Evolutionary conservation across 2,329 filamentous ascomycete species (phyloP).

Genomic region (Sporothrix luriei): DNA sequence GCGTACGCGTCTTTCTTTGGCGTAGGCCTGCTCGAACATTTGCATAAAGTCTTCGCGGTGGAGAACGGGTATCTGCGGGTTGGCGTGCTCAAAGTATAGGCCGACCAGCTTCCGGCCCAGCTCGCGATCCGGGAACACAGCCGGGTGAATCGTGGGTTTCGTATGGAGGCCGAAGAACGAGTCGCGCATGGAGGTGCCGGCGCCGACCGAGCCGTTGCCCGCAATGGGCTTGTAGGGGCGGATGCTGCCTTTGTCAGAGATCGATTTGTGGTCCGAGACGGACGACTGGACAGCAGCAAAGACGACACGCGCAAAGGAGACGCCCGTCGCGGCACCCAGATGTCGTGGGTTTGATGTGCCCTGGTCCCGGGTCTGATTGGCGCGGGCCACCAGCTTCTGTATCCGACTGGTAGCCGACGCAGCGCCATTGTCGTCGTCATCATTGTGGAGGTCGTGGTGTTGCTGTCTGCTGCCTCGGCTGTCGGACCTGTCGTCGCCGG

Average conservation of each 20-base stretch:
- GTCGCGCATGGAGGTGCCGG: constrained; percentile 83
- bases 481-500: background rate
- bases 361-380: constrained; percentile 33
- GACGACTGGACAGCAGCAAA: constrained; percentile 86
- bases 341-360: constrained; percentile 75
- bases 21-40: constrained; percentile 81
- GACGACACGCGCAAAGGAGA: constrained; percentile 91
- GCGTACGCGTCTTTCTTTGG: constrained; percentile 64
- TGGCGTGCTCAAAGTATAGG: constrained; percentile 94
- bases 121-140: constrained; percentile 77
- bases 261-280: constrained; percentile 65
- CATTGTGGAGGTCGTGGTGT: constrained; percentile 10
- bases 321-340: constrained; percentile 81
- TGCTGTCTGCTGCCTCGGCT: constrained; percentile 2
- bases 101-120: constrained; percentile 72
- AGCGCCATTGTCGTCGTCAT: constrained; percentile 48
- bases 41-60: constrained; percentile 88
- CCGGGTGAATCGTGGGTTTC: constrained; percentile 81
- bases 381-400: constrained; percentile 48
- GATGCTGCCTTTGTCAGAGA: constrained; percentile 65
- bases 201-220: constrained; percentile 47
- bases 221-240: constrained; percentile 59
- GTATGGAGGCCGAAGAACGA: constrained; percentile 97
- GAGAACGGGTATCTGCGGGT: constrained; percentile 91
- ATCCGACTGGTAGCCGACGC: constrained; percentile 58